A percentile compares a stretch with the other conserved stretches of the same genome.
phyloP scores from a whole-genome alignment of 768 basidiomycete genomes.

The Lanmaoa rubissima region DNA sequence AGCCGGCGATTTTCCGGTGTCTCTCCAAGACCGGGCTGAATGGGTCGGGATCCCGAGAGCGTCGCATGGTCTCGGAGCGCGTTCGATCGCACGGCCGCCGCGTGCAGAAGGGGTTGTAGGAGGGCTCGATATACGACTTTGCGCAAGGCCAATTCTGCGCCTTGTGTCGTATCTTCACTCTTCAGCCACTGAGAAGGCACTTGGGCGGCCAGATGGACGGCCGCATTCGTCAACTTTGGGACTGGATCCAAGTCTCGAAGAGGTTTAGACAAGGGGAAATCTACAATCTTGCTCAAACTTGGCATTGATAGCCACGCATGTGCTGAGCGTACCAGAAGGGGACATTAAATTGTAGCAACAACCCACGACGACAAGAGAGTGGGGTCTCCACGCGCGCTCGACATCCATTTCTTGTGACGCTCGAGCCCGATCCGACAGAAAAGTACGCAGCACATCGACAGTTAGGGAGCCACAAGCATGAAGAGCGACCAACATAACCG shows the following conservation, averaged over 20 bases:
- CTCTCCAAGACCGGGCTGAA: slow-evolving; percentile 35
- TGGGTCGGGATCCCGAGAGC: not conserved
- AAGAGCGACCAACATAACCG: slow-evolving; percentile 63
- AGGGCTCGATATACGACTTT: slow-evolving; percentile 76
- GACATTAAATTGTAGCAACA: slow-evolving; percentile 79
- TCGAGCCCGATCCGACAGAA: slow-evolving; percentile 32
- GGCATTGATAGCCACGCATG: not conserved
- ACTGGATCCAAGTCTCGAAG: slow-evolving; percentile 18
- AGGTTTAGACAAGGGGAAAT: slow-evolving; percentile 52
- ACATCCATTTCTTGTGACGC: slow-evolving; percentile 1
- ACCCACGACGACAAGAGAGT: slow-evolving; percentile 61
- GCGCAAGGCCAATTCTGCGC: slow-evolving; percentile 51
- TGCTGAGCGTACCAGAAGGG: slow-evolving; percentile 39
- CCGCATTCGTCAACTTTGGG: slow-evolving; percentile 35
- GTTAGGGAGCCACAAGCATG: slow-evolving; percentile 79
- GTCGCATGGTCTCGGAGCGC: not conserved
- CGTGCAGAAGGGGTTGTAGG: slow-evolving; percentile 37
- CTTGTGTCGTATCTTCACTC: slow-evolving; percentile 29
- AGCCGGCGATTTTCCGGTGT: slow-evolving; percentile 41
- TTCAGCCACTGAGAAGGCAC: slow-evolving; percentile 62
- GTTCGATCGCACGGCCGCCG: slow-evolving; percentile 1
- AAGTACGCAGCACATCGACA: slow-evolving; percentile 59
- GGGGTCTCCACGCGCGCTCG: slow-evolving; percentile 44
- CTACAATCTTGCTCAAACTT: slow-evolving; percentile 30
- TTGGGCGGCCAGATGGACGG: slow-evolving; percentile 70